phyloP scores from a whole-genome alignment of 1,139 yeast genomes.

The Cylindricascospora bacillispora region DNA sequence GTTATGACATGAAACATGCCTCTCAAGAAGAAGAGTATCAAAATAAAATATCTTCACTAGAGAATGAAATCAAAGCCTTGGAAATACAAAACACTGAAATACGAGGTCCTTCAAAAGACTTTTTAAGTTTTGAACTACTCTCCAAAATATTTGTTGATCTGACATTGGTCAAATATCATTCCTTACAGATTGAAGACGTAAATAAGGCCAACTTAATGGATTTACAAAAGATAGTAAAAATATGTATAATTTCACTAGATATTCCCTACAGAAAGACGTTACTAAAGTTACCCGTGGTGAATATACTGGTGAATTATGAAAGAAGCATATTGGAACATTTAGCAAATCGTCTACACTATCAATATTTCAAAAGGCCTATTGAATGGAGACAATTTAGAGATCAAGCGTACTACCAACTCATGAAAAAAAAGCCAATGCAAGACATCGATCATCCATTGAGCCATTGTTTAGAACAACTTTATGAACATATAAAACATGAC shows the following conservation, averaged over 20 bases:
- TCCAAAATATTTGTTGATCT: too few species aligned
- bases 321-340: slow-evolving; percentile 23
- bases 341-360: slow-evolving; percentile 21
- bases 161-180: too few species aligned
- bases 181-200: too few species aligned
- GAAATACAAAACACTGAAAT: too few species aligned
- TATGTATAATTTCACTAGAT: slow-evolving; percentile 20
- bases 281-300: slow-evolving; percentile 19
- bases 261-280: slow-evolving; percentile 24
- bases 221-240: slow-evolving; percentile 24
- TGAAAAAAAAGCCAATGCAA: slow-evolving; percentile 10
- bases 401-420: slow-evolving; percentile 15
- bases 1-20: too few species aligned
- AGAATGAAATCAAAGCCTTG: too few species aligned
- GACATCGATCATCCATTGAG: slow-evolving; percentile 16
- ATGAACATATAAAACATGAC: too few species aligned
- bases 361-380: slow-evolving; percentile 16
- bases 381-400: slow-evolving; percentile 15
- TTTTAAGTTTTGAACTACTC: too few species aligned
- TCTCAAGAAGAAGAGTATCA: too few species aligned
- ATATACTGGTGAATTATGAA: slow-evolving; percentile 19
- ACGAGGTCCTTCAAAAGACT: too few species aligned
- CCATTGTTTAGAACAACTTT: slow-evolving; percentile 13
- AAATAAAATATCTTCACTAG: too few species aligned
- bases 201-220: slow-evolving; percentile 6